Evolutionary conservation across 2,329 filamentous ascomycete genomes (phyloP).

Genomic region (Exophiala viscosa): DNA sequence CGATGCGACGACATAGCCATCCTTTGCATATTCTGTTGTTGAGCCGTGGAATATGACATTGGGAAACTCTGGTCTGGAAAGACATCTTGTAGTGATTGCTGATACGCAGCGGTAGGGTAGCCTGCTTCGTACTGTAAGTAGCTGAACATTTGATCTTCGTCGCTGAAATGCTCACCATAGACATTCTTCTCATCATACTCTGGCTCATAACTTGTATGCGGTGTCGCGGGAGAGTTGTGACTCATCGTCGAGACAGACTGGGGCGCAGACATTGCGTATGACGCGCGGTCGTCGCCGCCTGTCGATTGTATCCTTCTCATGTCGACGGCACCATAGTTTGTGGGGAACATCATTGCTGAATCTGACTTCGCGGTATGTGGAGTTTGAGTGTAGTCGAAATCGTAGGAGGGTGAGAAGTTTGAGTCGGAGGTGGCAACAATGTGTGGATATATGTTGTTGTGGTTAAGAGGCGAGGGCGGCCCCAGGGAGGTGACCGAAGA

Average conservation of each 20-base stretch:
- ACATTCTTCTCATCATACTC: constrained; percentile 52
- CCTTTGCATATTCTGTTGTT: constrained; percentile 35
- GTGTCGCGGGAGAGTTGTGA: constrained; percentile 59
- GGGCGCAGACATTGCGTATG: constrained; percentile 52
- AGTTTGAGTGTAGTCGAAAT: constrained; percentile 33
- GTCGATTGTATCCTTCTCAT: constrained; percentile 57
- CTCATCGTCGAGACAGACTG: constrained; percentile 60
- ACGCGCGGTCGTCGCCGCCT: constrained; percentile 48
- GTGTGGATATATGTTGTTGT: constrained; percentile 36
- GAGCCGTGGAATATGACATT: constrained; percentile 36
- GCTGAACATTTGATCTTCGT: constrained; percentile 53
- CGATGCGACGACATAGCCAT: constrained; percentile 48
- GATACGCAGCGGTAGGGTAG: constrained; percentile 48
- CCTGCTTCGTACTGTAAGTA: constrained; percentile 63
- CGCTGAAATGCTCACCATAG: constrained; percentile 52
- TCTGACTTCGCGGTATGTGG: constrained; percentile 42
- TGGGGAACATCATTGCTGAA: constrained; percentile 53
- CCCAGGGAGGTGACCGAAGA: constrained; percentile 44
- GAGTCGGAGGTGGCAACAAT: constrained; percentile 45
- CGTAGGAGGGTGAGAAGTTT: constrained; percentile 41
- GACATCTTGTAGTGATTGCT: constrained; percentile 38
- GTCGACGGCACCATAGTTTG: constrained; percentile 50
- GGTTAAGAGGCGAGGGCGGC: constrained; percentile 40
- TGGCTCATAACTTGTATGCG: constrained; percentile 52
- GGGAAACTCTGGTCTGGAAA: constrained; percentile 63